These are phyloP conservation scores for Globisporangium lucens DNA, from an alignment of 352 stramenopile genomes.

Conservation along the genomic window DNA sequence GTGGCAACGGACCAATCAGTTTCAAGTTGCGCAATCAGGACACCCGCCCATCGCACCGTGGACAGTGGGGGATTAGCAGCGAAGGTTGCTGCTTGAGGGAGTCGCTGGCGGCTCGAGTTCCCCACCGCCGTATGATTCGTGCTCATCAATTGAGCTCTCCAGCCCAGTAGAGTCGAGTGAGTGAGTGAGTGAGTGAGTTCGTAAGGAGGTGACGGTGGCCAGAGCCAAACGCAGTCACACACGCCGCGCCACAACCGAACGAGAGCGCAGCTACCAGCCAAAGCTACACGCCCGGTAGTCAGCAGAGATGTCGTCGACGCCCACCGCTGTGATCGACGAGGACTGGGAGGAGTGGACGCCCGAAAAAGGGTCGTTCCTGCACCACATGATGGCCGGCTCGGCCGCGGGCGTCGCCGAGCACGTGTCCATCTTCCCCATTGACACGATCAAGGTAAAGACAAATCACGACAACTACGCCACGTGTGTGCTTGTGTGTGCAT, in stretches of 20 bases:
- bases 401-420: constrained; percentile 97
- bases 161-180: not conserved
- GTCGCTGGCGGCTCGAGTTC: not conserved
- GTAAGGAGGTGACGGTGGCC: not conserved
- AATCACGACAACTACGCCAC: not conserved
- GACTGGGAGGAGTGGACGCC: constrained; percentile 94
- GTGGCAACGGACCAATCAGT: constrained; percentile 1
- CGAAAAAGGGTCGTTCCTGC: constrained; percentile 91
- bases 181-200: not conserved
- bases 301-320: not conserved
- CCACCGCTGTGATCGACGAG: constrained; percentile 46
- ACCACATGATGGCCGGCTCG: constrained; percentile 94
- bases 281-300: not conserved
- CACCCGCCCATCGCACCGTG: not conserved
- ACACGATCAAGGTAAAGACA: constrained; percentile 72
- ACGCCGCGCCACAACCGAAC: not conserved
- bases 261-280: not conserved
- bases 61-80: not conserved
- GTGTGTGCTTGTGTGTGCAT: not conserved
- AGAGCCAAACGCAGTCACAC: not conserved
- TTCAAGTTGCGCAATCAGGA: not conserved
- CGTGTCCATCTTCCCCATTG: constrained; percentile 96
- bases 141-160: constrained; percentile 4
- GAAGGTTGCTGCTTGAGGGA: constrained; percentile 6
- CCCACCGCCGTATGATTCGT: constrained; percentile 2